Conservation (phyloP, 2,329 filamentous ascomycete species). For the Xylariaceae sp. region DNA sequence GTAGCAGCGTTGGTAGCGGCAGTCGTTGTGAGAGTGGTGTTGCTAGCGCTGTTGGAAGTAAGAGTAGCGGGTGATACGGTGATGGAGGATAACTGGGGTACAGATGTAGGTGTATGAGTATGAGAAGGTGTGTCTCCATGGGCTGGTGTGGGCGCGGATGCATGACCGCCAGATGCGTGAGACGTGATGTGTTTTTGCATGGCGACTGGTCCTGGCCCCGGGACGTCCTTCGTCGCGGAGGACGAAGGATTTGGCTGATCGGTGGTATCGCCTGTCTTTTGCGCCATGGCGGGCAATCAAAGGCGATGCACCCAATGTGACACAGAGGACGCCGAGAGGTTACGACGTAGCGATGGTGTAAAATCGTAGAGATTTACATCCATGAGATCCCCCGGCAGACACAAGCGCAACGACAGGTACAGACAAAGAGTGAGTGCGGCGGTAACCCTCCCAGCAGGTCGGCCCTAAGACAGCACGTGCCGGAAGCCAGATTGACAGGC, state of each 20-base stretch:
- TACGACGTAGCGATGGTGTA: constrained; percentile 25
- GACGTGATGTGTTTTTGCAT: constrained; percentile 30
- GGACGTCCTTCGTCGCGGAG: constrained; percentile 30
- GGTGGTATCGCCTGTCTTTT: constrained; percentile 33
- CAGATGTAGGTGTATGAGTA: constrained; percentile 12
- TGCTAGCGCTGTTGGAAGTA: not conserved
- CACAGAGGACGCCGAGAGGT: constrained; percentile 31
- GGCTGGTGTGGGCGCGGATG: constrained; percentile 21
- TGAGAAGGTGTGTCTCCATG: constrained; percentile 6
- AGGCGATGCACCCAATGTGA: constrained; percentile 33
- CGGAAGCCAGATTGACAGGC: constrained; percentile 20
- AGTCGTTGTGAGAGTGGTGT: not conserved
- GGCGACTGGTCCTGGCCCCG: constrained; percentile 28
- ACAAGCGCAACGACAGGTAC: constrained; percentile 24
- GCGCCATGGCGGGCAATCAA: constrained; percentile 34
- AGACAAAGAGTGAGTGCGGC: constrained; percentile 13
- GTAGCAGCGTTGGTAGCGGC: not conserved
- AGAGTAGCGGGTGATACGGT: constrained; percentile 11
- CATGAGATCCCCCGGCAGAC: constrained; percentile 25
- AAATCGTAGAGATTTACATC: constrained; percentile 26
- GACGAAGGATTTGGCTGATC: constrained; percentile 34
- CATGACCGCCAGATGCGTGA: constrained; percentile 27
- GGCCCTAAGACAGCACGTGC: constrained; percentile 22
- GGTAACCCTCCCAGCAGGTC: constrained; percentile 20
- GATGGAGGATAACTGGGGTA: constrained; percentile 16